These are phyloP conservation scores for Aphanoascus verrucosus DNA, from an alignment of 2,329 filamentous ascomycete genomes.

Conservation along the genomic window DNA sequence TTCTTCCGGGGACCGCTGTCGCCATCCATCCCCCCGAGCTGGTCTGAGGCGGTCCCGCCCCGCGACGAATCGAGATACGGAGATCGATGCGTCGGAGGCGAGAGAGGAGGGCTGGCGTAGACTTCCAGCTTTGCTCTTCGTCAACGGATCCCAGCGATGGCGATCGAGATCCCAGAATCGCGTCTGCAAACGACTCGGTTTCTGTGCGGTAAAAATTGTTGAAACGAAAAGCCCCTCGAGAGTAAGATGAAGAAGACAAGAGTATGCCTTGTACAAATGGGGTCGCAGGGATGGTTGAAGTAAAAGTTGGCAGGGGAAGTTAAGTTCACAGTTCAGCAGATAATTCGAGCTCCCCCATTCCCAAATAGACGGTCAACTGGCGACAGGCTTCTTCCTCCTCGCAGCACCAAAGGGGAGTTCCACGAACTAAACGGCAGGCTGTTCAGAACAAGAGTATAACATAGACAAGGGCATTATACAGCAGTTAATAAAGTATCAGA, in stretches of 20 bases:
- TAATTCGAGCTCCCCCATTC: slow-evolving; percentile 3
- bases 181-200: background rate
- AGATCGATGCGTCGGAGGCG: slow-evolving; percentile 54
- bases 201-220: background rate
- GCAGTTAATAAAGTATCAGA: background rate
- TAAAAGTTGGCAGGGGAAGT: slow-evolving; percentile 10
- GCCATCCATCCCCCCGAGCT: slow-evolving; percentile 64
- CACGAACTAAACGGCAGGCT: background rate
- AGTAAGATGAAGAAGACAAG: slow-evolving; percentile 1
- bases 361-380: background rate
- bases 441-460: background rate
- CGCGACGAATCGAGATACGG: slow-evolving; percentile 46
- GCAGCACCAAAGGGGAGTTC: background rate
- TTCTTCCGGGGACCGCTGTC: slow-evolving; percentile 62
- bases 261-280: slow-evolving; percentile 8
- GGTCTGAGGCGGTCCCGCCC: slow-evolving; percentile 44
- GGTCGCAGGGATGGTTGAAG: slow-evolving; percentile 7
- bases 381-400: background rate
- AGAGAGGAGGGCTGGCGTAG: slow-evolving; percentile 52
- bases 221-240: slow-evolving; percentile 2
- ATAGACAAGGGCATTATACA: slow-evolving; percentile 3
- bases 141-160: background rate
- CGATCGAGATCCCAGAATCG: background rate
- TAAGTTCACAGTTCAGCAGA: background rate
- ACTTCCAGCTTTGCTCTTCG: slow-evolving; percentile 51